These are phyloP conservation scores for Botrytis byssoidea DNA, from an alignment of 2,329 filamentous ascomycete genomes.

Conservation along the genomic window DNA sequence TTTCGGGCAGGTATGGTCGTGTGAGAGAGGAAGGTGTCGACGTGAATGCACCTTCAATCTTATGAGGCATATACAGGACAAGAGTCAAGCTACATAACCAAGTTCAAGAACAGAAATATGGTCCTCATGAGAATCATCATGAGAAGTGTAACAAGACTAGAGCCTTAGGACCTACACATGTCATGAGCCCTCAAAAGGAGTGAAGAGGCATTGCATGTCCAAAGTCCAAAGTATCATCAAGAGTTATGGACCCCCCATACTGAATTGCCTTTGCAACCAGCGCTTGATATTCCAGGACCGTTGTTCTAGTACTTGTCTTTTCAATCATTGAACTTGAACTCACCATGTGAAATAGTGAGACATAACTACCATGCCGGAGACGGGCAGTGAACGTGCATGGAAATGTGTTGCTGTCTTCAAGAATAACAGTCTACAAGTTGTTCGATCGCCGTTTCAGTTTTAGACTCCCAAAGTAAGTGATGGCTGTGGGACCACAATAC, in stretches of 20 bases:
- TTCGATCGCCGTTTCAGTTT: neutral
- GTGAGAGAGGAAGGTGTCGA: no score
- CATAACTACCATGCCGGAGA: neutral
- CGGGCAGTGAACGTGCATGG: neutral
- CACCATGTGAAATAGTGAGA: neutral
- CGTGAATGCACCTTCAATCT: neutral
- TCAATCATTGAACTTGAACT: neutral
- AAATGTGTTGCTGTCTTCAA: neutral
- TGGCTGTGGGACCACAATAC: neutral
- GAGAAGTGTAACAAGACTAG: neutral
- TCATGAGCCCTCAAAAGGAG: neutral
- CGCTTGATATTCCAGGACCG: neutral
- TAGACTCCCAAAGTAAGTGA: neutral
- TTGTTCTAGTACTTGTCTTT: neutral
- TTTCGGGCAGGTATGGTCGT: neutral
- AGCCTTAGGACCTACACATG: neutral
- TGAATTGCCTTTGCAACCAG: neutral
- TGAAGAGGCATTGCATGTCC: no score
- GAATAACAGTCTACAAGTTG: neutral
- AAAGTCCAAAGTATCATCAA: neutral
- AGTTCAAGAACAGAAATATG: neutral
- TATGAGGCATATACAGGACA: neutral
- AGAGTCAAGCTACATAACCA: neutral
- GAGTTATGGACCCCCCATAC: no score
- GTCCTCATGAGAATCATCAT: neutral